A percentile compares a stretch with the other conserved stretches of the same genome.
phyloP scores from a whole-genome alignment of 192 early-diverging fungal genomes.

The Blastocladiella britannica region DNA sequence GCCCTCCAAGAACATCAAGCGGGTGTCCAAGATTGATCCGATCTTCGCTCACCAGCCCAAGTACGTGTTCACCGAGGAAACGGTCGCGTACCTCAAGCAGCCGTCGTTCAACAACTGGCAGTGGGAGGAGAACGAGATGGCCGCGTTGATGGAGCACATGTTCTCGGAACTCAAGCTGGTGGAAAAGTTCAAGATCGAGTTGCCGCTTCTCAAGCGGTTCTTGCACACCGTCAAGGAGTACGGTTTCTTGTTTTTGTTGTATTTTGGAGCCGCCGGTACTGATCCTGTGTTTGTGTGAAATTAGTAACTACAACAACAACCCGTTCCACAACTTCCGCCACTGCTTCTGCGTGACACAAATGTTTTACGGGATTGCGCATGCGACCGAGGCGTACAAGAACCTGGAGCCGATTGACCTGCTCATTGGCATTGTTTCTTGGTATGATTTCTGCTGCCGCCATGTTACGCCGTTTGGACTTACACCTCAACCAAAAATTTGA shows the following conservation, averaged over 20 bases:
- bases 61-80: slow-evolving; percentile 8
- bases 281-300: slow-evolving; percentile 3
- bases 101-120: slow-evolving; percentile 26
- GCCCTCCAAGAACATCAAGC: not conserved
- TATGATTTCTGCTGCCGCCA: too few relatives aligned
- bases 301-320: slow-evolving; percentile 1
- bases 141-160: slow-evolving; percentile 17
- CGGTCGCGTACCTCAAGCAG: slow-evolving; percentile 12
- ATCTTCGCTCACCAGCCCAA: slow-evolving; percentile 2
- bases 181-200: slow-evolving; percentile 13
- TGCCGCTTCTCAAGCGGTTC: slow-evolving; percentile 8
- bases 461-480: too few relatives aligned
- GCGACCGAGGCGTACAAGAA: not conserved
- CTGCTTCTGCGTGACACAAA: slow-evolving; percentile 25
- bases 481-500: too few relatives aligned
- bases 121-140: slow-evolving; percentile 18
- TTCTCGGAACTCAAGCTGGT: slow-evolving; percentile 15
- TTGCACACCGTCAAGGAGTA: slow-evolving; percentile 12
- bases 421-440: not conserved
- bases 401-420: not conserved
- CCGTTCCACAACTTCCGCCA: slow-evolving; percentile 28
- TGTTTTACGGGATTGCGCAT: slow-evolving; percentile 4
- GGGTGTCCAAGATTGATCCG: not conserved
- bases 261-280: too few relatives aligned
- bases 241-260: too few relatives aligned